Evolutionary conservation across 352 stramenopile genomes (phyloP).

Genomic region (Globisporangium mamillatum): DNA sequence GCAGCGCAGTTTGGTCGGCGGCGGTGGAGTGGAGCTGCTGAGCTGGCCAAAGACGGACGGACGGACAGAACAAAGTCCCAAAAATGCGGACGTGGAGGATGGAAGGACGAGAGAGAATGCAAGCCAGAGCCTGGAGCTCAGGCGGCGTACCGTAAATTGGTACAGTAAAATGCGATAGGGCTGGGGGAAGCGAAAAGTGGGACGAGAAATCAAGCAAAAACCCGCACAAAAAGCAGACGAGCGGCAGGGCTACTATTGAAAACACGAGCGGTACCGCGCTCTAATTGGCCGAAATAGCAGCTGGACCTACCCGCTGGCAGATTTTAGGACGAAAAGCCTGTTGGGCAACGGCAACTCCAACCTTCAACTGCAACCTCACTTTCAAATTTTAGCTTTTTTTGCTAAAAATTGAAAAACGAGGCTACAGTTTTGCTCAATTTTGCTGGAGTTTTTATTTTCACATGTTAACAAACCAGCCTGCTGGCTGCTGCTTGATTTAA

Average conservation of each 20-base stretch:
- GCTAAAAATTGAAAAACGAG: too few relatives aligned
- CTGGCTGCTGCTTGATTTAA: not conserved
- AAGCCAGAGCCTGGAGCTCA: not conserved
- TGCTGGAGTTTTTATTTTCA: not conserved
- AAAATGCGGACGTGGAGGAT: constrained; percentile 5
- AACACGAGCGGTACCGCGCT: not conserved
- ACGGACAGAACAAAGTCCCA: too few relatives aligned
- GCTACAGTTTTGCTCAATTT: too few relatives aligned
- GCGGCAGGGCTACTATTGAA: constrained; percentile 2
- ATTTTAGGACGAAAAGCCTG: too few relatives aligned
- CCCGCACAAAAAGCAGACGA: constrained; percentile 13
- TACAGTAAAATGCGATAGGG: not conserved
- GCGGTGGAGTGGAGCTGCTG: not conserved
- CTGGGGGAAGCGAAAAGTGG: not conserved
- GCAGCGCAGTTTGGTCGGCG: not conserved
- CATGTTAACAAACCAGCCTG: not conserved
- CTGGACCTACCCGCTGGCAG: not conserved
- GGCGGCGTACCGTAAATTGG: not conserved
- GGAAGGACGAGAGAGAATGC: constrained; percentile 10
- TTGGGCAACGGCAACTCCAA: constrained; percentile 12
- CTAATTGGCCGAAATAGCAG: not conserved
- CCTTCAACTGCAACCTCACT: not conserved
- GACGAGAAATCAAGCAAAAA: constrained; percentile 20
- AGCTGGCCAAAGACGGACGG: not conserved
- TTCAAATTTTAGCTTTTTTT: not conserved